Conservation (phyloP, 1,139 yeast species). For the Pneumocystis murina region DNA sequence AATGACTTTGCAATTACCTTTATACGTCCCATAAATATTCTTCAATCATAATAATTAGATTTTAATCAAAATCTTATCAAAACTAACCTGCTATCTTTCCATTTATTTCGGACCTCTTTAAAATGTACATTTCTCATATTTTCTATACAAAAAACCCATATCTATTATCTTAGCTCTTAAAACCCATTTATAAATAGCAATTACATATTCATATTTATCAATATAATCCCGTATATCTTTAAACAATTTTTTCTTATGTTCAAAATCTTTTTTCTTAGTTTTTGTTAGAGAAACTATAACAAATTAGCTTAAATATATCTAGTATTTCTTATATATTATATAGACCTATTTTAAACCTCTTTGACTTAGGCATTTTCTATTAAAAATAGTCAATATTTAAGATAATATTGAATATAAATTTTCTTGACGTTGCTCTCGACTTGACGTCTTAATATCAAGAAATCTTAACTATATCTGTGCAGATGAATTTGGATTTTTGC, state of each 20-base stretch:
- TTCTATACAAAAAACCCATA: constrained; percentile 71
- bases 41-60: constrained; percentile 16
- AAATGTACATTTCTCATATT: constrained; percentile 93
- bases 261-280: constrained; percentile 89
- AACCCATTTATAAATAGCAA: not conserved
- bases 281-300: constrained; percentile 69
- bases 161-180: constrained; percentile 6
- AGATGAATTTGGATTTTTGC: too few relatives aligned
- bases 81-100: constrained; percentile 52
- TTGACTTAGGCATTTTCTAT: constrained; percentile 74
- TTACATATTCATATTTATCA: constrained; percentile 55
- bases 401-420: not conserved
- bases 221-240: constrained; percentile 76
- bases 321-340: not conserved
- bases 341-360: constrained; percentile 57
- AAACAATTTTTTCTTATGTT: constrained; percentile 77
- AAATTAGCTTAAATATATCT: not conserved
- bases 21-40: constrained; percentile 61
- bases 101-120: constrained; percentile 80
- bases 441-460: too few relatives aligned
- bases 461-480: too few relatives aligned
- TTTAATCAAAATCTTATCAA: not conserved
- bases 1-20: constrained; percentile 84
- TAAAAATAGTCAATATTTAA: not conserved
- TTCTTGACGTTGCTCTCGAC: not conserved